phyloP scores from a whole-genome alignment of 1,139 yeast species.

The Wickerhamiella infanticola region DNA sequence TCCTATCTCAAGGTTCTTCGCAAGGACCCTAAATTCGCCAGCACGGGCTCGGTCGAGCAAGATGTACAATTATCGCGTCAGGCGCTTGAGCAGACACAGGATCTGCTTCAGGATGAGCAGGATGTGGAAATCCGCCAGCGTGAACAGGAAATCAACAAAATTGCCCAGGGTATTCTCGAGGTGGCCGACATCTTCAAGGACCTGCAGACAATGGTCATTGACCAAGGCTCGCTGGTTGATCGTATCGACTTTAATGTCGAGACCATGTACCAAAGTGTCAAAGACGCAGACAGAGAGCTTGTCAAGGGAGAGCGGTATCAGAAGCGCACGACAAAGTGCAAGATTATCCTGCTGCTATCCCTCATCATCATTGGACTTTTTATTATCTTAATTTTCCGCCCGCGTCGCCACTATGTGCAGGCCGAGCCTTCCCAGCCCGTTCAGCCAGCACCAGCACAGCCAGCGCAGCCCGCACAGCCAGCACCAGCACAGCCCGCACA shows the following conservation, averaged over 20 bases:
- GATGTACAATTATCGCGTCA: slow-evolving; percentile 27
- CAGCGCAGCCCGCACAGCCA: background rate
- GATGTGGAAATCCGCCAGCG: slow-evolving; percentile 43
- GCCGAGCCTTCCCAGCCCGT: background rate
- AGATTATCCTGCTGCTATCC: slow-evolving; percentile 56
- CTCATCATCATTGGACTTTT: slow-evolving; percentile 59
- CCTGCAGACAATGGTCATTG: slow-evolving; percentile 79
- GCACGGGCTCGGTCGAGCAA: slow-evolving; percentile 19
- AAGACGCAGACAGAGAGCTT: slow-evolving; percentile 64
- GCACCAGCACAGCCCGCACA: no score
- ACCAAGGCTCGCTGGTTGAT: slow-evolving; percentile 88
- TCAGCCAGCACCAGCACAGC: background rate
- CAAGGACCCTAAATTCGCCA: slow-evolving; percentile 16
- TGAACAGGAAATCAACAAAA: slow-evolving; percentile 73
- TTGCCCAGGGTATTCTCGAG: slow-evolving; percentile 90
- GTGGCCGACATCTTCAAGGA: slow-evolving; percentile 87
- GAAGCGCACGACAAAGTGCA: slow-evolving; percentile 80
- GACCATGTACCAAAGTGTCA: slow-evolving; percentile 59
- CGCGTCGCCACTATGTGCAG: slow-evolving; percentile 19
- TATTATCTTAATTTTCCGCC: slow-evolving; percentile 56
- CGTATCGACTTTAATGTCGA: slow-evolving; percentile 84
- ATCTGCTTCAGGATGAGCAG: slow-evolving; percentile 12
- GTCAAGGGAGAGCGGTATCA: slow-evolving; percentile 67
- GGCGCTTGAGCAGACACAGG: slow-evolving; percentile 30
- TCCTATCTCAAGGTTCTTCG: slow-evolving; percentile 54